These are phyloP conservation scores for Fusarium sp. DNA, from an alignment of 2,329 filamentous ascomycete species.

Conservation along the genomic window DNA sequence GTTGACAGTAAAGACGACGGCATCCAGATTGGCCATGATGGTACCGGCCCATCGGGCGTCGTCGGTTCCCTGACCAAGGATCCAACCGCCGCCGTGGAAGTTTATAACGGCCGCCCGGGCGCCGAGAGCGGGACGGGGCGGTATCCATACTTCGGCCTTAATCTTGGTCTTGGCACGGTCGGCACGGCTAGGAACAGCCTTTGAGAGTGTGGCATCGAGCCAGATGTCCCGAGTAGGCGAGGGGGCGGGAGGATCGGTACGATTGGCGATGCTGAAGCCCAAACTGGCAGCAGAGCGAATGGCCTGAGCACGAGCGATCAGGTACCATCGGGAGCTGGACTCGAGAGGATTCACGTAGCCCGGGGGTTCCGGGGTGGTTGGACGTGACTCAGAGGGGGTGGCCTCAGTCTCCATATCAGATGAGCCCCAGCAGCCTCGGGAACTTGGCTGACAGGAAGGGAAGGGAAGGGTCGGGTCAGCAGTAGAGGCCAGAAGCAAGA, in stretches of 20 bases:
- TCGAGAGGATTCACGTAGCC: slow-evolving; percentile 60
- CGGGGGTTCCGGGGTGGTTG: slow-evolving; percentile 48
- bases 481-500: slow-evolving; percentile 4
- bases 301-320: slow-evolving; percentile 56
- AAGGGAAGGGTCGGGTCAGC: slow-evolving; percentile 7
- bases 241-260: slow-evolving; percentile 54
- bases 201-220: slow-evolving; percentile 56
- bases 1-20: slow-evolving; percentile 71
- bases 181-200: slow-evolving; percentile 49
- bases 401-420: slow-evolving; percentile 45
- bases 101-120: slow-evolving; percentile 68
- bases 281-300: slow-evolving; percentile 58
- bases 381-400: slow-evolving; percentile 45
- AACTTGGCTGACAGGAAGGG: slow-evolving; percentile 17
- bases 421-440: slow-evolving; percentile 15
- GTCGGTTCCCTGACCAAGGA: slow-evolving; percentile 70
- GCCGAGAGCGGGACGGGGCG: slow-evolving; percentile 49
- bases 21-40: slow-evolving; percentile 63
- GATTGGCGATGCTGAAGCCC: slow-evolving; percentile 57
- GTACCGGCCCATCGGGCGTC: slow-evolving; percentile 70
- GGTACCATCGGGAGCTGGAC: slow-evolving; percentile 56
- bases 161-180: slow-evolving; percentile 50
- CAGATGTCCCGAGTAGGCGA: slow-evolving; percentile 54
- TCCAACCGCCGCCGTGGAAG: slow-evolving; percentile 76
- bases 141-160: slow-evolving; percentile 60